A percentile compares a stretch with the other conserved stretches of the same genome.
Evolutionary conservation across 2,329 filamentous ascomycete genomes (phyloP).

Genomic region (Cercospora nicotianae): DNA sequence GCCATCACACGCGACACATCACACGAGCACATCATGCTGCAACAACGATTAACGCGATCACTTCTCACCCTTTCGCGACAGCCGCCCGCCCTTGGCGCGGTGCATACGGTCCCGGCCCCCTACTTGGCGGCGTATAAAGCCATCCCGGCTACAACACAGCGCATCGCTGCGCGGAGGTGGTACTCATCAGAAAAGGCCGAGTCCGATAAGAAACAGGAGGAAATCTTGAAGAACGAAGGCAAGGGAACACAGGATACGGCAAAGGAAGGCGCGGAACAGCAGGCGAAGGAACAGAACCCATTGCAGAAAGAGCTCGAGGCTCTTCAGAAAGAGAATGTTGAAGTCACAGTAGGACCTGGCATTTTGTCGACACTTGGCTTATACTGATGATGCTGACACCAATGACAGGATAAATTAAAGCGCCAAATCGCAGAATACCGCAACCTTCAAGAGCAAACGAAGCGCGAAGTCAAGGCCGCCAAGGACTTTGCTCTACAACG

Average conservation of each 20-base stretch:
- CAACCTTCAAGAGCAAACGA: constrained; percentile 93
- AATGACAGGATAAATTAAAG: constrained; percentile 80
- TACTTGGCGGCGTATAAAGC: constrained; percentile 28
- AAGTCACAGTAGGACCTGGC: constrained; percentile 73
- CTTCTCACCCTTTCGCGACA: constrained; percentile 42
- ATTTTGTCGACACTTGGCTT: background rate
- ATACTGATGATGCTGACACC: background rate
- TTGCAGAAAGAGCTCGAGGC: constrained; percentile 67
- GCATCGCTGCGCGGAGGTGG: constrained; percentile 43
- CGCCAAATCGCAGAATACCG: constrained; percentile 95
- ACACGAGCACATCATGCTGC: constrained; percentile 45
- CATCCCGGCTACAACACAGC: constrained; percentile 35
- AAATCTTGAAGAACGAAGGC: constrained; percentile 40
- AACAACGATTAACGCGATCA: constrained; percentile 53
- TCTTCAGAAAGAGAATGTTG: constrained; percentile 70
- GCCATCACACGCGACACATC: constrained; percentile 10
- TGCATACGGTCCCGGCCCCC: constrained; percentile 26
- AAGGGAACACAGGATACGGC: constrained; percentile 41
- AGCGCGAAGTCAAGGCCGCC: constrained; percentile 82
- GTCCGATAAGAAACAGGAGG: constrained; percentile 45
- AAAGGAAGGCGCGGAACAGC: constrained; percentile 25
- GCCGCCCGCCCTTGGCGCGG: constrained; percentile 33
- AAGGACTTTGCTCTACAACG: constrained; percentile 91
- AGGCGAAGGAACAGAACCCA: constrained; percentile 49
- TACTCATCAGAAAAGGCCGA: constrained; percentile 44